Evolutionary conservation across 2,329 filamentous ascomycete genomes (phyloP), one percentile per base, ranked within the genome.

Genomic region (Coniella lustricola): DNA sequence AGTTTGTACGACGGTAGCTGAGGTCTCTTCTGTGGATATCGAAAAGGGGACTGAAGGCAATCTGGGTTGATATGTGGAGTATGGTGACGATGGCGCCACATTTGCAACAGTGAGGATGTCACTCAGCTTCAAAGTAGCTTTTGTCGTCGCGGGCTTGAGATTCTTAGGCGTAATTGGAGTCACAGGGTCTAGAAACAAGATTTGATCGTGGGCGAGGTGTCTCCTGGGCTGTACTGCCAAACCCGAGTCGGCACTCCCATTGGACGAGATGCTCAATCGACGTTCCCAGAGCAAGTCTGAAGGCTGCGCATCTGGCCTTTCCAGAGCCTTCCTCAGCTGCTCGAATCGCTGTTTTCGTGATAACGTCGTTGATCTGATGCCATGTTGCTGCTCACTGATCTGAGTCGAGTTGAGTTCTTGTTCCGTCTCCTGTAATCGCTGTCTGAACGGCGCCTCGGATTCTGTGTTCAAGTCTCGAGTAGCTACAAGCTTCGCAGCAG

Each of bases 131-230:
- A 50, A 32, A 17, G 21, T 31, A 17, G 14, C 36, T n/a, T 35
- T n/a, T 14, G 29, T 29, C 18, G 34, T 13, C 39, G 39, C 32
- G 20, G 38, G 35, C 37, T 18, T 22, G 1, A 50, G 21, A 0
- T 39, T 43, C 5, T 37, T 21, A 17, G 32, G 34, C 16, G 34
- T 37, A 7, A 33, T 5, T 4, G 36, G 13, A 12, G 17, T 29
- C 31, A 46, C 16, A 10, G 35, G 36, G n/a, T 49, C 31, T 4
- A 35, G 14, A 22, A 41, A 8, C 2, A 44, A 31, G 18, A 34
- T 37, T 21, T 13, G 16, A 46, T 57, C 64, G n/a, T 52, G 55
- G 13, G 60, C 58, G 12, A 41, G 39, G 17, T 56, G 59, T 29
- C 49, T 39, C 17, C 37, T 35, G 10, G 25, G 5, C 10, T 34